A percentile compares a stretch with the other conserved stretches of the same genome.
These are phyloP conservation scores for Mikania micrantha DNA, from an alignment of 129 eudicot genomes.

Conservation along the genomic window DNA sequence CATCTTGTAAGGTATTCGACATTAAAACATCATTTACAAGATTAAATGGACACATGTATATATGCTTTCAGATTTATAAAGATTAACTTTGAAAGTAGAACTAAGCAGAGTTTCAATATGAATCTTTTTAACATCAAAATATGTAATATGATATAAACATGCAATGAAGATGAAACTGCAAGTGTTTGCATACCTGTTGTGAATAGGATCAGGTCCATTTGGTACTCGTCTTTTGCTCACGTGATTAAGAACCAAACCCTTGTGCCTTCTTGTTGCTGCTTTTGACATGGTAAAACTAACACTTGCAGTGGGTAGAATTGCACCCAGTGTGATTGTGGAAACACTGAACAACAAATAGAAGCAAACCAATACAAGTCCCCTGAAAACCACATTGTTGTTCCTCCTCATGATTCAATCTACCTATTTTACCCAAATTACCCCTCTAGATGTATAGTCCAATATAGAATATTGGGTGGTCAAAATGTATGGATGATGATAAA, in stretches of 20 bases:
- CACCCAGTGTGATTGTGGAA: conserved; percentile 12
- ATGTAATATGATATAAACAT: not conserved
- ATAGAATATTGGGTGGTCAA: conserved; percentile 23
- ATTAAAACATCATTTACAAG: not conserved
- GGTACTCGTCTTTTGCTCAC: conserved; percentile 97
- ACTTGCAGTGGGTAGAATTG: conserved; percentile 26
- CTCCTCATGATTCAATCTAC: conserved; percentile 32
- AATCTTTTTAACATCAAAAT: not conserved
- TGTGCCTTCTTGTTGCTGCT: conserved; percentile 25
- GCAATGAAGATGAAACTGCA: conserved; percentile 5
- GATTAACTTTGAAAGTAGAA: not conserved
- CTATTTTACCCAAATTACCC: conserved; percentile 17
- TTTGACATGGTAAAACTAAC: conserved; percentile 23
- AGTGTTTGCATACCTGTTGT: conserved; percentile 57
- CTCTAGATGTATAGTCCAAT: conserved; percentile 28
- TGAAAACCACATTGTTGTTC: conserved; percentile 26
- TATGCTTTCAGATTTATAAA: too few relatives aligned
- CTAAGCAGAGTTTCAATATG: not conserved
- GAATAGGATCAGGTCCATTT: conserved; percentile 91
- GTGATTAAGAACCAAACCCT: conserved; percentile 15
- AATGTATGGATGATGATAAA: conserved; percentile 17
- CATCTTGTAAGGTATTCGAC: not conserved
- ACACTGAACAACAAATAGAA: conserved; percentile 36
- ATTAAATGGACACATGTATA: too few relatives aligned
- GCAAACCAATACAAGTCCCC: conserved; percentile 34